Conservation (phyloP, 352 stramenopile species). For the Phytopythium kandeliae region DNA sequence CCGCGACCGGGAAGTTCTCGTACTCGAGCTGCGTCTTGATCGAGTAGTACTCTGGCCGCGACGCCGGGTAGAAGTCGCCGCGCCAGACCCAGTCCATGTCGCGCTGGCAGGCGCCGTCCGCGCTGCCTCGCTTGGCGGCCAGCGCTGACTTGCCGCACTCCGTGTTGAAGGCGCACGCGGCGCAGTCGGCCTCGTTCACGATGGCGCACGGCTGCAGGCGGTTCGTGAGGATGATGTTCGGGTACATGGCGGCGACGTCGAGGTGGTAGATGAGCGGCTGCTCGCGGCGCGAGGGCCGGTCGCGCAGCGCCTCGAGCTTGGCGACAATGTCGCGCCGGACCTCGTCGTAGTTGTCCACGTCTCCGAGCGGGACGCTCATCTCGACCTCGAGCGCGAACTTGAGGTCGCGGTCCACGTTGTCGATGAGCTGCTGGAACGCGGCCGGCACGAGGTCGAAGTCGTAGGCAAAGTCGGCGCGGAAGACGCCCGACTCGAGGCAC, state of each 20-base stretch:
- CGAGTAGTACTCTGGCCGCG: slow-evolving; percentile 92
- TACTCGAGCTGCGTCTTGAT: slow-evolving; percentile 95
- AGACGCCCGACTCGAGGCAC: slow-evolving; percentile 97
- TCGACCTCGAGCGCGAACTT: slow-evolving; percentile 95
- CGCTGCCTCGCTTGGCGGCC: slow-evolving; percentile 43
- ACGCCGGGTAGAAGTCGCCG: slow-evolving; percentile 94
- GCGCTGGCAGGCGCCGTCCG: slow-evolving; percentile 90
- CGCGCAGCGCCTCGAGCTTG: slow-evolving; percentile 90
- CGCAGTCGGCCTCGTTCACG: slow-evolving; percentile 94
- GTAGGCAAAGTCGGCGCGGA: slow-evolving; percentile 96
- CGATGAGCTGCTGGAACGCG: slow-evolving; percentile 94
- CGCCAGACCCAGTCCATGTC: slow-evolving; percentile 99
- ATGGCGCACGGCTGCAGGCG: slow-evolving; percentile 97
- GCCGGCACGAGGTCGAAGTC: slow-evolving; percentile 94
- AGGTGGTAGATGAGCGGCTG: slow-evolving; percentile 98
- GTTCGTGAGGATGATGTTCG: slow-evolving; percentile 99
- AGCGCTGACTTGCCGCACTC: slow-evolving; percentile 59
- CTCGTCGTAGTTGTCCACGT: slow-evolving; percentile 88
- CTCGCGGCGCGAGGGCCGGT: slow-evolving; percentile 88
- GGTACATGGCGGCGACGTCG: slow-evolving; percentile 99
- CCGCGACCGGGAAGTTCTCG: slow-evolving; percentile 81
- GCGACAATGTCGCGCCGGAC: slow-evolving; percentile 91
- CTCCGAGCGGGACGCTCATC: slow-evolving; percentile 80
- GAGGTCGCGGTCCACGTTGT: slow-evolving; percentile 97
- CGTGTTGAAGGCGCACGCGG: slow-evolving; percentile 93